Evolutionary conservation across 768 basidiomycete genomes (phyloP).

Genomic region (Tulasnella sp.): DNA sequence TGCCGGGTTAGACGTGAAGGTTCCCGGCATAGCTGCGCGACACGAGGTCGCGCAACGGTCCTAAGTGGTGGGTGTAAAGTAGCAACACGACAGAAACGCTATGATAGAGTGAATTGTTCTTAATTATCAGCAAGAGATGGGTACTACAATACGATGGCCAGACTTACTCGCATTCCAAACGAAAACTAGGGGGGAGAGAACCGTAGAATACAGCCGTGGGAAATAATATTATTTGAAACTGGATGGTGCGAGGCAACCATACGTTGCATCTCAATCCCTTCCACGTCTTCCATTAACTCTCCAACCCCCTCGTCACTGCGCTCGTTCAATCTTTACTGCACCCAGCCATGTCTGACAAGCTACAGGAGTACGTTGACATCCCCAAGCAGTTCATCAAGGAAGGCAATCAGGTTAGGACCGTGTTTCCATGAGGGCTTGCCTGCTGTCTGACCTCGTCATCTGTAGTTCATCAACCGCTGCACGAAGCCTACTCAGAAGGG

Average conservation of each 20-base stretch:
- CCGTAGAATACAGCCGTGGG: neutral
- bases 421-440: neutral
- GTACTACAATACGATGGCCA: neutral
- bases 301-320: slow-evolving; percentile 2
- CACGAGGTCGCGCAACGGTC: neutral
- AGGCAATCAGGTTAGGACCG: slow-evolving; percentile 70
- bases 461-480: slow-evolving; percentile 90
- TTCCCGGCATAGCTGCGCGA: neutral
- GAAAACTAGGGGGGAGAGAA: neutral
- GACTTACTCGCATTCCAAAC: neutral
- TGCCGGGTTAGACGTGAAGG: neutral
- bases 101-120: neutral
- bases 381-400: slow-evolving; percentile 90
- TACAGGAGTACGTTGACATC: slow-evolving; percentile 83
- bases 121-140: neutral
- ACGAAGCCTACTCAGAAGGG: slow-evolving; percentile 96
- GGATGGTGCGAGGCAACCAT: neutral
- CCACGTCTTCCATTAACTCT: slow-evolving; percentile 4
- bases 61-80: neutral
- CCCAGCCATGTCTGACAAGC: slow-evolving; percentile 71
- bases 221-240: neutral
- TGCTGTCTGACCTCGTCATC: neutral
- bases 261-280: neutral
- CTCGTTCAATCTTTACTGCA: neutral
- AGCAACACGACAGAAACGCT: neutral